These are phyloP conservation scores for Fusarium sp. DNA, from an alignment of 2,329 filamentous ascomycete genomes.

Conservation along the genomic window DNA sequence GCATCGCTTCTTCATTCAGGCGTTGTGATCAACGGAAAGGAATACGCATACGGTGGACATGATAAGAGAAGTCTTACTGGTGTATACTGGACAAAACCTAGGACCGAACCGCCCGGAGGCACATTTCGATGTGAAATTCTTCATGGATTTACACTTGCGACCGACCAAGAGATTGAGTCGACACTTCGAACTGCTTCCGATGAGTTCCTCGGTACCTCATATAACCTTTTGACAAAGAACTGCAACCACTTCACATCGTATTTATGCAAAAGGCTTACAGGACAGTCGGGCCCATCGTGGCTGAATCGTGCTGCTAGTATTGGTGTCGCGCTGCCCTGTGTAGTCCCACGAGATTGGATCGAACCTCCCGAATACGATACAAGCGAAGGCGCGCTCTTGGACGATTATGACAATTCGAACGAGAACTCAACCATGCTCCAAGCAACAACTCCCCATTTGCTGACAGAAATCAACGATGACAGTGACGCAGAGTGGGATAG, in stretches of 20 bases:
- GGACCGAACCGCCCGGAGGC: constrained; percentile 79
- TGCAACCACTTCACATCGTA: constrained; percentile 91
- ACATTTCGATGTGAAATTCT: constrained; percentile 81
- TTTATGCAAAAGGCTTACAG: constrained; percentile 79
- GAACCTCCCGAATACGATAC: constrained; percentile 81
- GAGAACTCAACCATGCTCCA: constrained; percentile 72
- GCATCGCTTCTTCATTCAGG: constrained; percentile 84
- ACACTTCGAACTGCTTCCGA: constrained; percentile 77
- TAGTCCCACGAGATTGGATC: constrained; percentile 86
- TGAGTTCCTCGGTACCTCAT: constrained; percentile 79
- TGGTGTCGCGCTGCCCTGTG: constrained; percentile 82
- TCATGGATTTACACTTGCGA: constrained; percentile 81
- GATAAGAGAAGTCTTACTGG: constrained; percentile 77
- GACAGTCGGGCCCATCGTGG: constrained; percentile 77
- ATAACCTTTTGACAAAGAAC: constrained; percentile 86
- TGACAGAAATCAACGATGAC: constrained; percentile 46
- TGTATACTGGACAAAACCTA: constrained; percentile 85
- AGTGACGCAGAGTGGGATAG: constrained; percentile 58
- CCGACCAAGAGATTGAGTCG: constrained; percentile 75
- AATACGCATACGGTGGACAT: constrained; percentile 90
- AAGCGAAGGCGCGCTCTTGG: constrained; percentile 76
- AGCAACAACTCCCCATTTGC: constrained; percentile 50
- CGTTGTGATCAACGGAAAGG: constrained; percentile 81
- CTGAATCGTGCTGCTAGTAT: constrained; percentile 88
- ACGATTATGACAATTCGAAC: constrained; percentile 63